Base-by-base conservation (phyloP, 805 yeast species). In the Metschnikowia rubicola region DNA sequence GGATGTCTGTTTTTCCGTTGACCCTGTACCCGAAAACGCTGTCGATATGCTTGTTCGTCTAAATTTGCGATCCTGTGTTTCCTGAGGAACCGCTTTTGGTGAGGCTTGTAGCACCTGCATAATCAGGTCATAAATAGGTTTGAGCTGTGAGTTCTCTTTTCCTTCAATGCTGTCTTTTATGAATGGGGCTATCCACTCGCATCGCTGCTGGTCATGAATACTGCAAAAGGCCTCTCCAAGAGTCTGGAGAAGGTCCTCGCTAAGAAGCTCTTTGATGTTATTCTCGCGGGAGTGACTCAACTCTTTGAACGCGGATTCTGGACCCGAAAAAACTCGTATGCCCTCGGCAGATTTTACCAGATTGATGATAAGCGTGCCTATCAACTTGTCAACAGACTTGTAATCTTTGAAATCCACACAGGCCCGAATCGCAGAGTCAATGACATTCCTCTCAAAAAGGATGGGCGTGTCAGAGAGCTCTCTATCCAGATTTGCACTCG, bases 361-460 rank as follows among this genome's bases (percentile, higher is more conserved):
- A 33, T 44, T 43, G 30, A 45, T 43, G 13, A 70, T 48, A 4
- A 70, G 48, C 48, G 68, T 71, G 46, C 59, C 63, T 40, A 68
- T 52, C 13, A 71, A 46, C n/a, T 56, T 48, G 48, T 71, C 75
- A 32, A 71, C 56, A 41, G 62, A 60, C 28, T 60, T 62, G 47
- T 48, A 62, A 41, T 59, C 55, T 8, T 60, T 44, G 13, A 66
- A 49, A 11, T 59, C 53, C 12, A 64, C 56, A 42, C 73, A 68
- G 2, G 59, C 62, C 6, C 55, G 52, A 26, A 72, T 65, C 0
- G 70, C 63, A 6, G 44, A 34, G 35, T 63, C 61, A 4, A 71
- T 50, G 1, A 64, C 51, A 5, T 55, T 51, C 10, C 54, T 41
- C 12, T 28, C 37, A 15, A 45, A 40, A 10, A 37, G 35, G 7